These are phyloP conservation scores for Hericium coralloides DNA, from an alignment of 768 basidiomycete genomes.

Conservation along the genomic window DNA sequence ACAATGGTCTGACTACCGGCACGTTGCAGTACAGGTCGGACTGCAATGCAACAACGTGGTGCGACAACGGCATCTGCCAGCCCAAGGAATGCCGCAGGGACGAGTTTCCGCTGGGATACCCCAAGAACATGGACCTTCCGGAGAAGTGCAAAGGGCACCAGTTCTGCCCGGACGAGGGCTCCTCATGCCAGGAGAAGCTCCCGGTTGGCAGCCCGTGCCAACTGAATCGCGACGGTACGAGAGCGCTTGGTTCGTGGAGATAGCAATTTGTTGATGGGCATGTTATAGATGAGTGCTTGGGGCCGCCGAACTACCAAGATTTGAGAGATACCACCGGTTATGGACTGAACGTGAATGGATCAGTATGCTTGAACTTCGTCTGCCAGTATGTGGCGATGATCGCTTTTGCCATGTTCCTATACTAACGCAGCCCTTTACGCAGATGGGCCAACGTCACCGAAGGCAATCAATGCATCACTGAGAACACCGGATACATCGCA, in stretches of 20 bases:
- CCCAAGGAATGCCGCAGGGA: slow-evolving; percentile 66
- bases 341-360: slow-evolving; percentile 72
- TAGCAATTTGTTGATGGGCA: background rate
- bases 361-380: slow-evolving; percentile 71
- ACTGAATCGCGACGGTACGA: slow-evolving; percentile 76
- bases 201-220: slow-evolving; percentile 65
- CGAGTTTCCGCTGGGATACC: slow-evolving; percentile 69
- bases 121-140: slow-evolving; percentile 34
- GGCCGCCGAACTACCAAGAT: slow-evolving; percentile 55
- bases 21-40: slow-evolving; percentile 78
- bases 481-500: slow-evolving; percentile 74
- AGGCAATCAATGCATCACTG: slow-evolving; percentile 53
- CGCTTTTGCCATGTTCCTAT: background rate
- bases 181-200: slow-evolving; percentile 52
- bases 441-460: slow-evolving; percentile 77
- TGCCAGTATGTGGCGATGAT: slow-evolving; percentile 61
- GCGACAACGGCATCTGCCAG: slow-evolving; percentile 47
- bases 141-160: slow-evolving; percentile 47
- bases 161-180: slow-evolving; percentile 84
- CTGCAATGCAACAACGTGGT: slow-evolving; percentile 66
- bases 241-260: background rate
- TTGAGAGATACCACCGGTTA: slow-evolving; percentile 55
- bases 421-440: background rate
- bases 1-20: slow-evolving; percentile 63
- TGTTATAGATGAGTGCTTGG: slow-evolving; percentile 62